phyloP scores from a whole-genome alignment of 192 early-diverging fungal genomes.

The Phlyctochytrium arcticum region DNA sequence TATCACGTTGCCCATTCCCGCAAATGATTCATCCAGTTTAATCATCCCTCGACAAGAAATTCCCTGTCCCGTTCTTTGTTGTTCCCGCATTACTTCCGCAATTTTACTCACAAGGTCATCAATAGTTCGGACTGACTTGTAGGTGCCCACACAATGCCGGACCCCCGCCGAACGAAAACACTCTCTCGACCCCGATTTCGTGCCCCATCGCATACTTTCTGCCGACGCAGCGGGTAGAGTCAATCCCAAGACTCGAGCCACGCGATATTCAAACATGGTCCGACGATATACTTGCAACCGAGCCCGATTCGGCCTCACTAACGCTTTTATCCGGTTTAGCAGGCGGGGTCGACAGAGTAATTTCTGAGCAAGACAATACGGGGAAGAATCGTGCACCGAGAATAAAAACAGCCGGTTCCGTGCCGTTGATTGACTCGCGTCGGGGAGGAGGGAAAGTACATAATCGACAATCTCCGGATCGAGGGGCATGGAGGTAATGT shows the following conservation, averaged over 20 bases:
- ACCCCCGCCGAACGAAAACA: background rate
- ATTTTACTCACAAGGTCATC: background rate
- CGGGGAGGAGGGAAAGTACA: background rate
- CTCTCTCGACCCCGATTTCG: background rate
- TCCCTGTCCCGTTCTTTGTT: background rate
- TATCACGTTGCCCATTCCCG: background rate
- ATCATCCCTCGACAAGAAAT: background rate
- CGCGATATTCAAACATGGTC: background rate
- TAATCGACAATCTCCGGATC: background rate
- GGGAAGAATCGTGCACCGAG: background rate
- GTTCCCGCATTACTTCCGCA: background rate
- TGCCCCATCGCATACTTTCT: background rate
- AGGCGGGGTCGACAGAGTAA: background rate
- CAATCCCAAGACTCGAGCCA: background rate
- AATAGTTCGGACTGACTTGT: background rate
- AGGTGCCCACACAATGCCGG: background rate
- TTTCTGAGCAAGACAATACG: slow-evolving; percentile 1
- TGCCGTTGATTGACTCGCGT: background rate
- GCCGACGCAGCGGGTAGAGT: background rate
- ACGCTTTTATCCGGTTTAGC: background rate
- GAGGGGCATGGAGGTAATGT: background rate
- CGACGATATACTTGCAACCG: background rate
- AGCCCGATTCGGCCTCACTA: background rate
- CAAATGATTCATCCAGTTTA: background rate
- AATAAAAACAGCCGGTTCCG: background rate